phyloP scores from a whole-genome alignment of 2,329 filamentous ascomycete species.

The Exophiala phaeomuriformis region DNA sequence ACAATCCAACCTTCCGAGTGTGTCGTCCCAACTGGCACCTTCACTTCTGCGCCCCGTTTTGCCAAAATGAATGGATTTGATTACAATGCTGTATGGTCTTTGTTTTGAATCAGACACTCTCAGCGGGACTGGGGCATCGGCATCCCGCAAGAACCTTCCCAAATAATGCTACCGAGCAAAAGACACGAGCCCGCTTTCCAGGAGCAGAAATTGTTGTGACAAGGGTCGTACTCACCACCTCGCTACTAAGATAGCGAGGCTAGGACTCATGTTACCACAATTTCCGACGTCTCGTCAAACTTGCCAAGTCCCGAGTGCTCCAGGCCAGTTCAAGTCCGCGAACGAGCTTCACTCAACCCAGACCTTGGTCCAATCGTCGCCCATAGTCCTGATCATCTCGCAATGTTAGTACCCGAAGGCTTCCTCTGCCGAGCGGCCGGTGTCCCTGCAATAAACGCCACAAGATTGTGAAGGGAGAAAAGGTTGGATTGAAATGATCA shows the following conservation, averaged over 20 bases:
- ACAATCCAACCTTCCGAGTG: no score
- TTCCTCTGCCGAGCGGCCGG: not conserved
- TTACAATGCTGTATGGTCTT: not conserved
- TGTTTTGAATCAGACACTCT: no score
- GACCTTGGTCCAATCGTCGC: slow-evolving; percentile 8
- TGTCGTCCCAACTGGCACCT: no score
- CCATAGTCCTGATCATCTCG: slow-evolving; percentile 18
- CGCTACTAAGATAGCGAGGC: not conserved
- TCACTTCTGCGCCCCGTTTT: not conserved
- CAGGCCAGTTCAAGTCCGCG: no score
- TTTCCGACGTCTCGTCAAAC: slow-evolving; percentile 1
- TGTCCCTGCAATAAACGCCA: not conserved
- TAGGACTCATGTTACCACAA: slow-evolving; percentile 1
- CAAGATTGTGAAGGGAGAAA: not conserved
- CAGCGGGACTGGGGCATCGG: not conserved
- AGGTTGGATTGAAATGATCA: not conserved
- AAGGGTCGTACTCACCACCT: not conserved
- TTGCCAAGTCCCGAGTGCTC: no score
- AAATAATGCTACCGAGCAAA: not conserved
- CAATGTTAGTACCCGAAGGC: slow-evolving; percentile 10
- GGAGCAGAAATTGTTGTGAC: not conserved
- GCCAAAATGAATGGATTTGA: not conserved
- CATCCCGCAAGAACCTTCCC: not conserved
- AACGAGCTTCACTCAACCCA: not conserved
- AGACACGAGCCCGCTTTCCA: not conserved